Evolutionary conservation across 129 eudicot genomes (phyloP).

Genomic region (Saposhnikovia divaricata): DNA sequence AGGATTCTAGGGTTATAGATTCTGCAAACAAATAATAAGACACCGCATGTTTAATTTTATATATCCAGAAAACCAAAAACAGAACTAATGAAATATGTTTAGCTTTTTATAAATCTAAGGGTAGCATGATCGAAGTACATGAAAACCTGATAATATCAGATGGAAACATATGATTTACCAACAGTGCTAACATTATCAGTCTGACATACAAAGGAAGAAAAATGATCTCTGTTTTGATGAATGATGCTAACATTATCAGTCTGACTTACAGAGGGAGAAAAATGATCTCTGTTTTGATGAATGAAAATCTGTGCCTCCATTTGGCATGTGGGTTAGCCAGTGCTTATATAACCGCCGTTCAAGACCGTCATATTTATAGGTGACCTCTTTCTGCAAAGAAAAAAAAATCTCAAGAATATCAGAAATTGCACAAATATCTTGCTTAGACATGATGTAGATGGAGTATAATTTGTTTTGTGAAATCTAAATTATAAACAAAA

Average conservation of each 20-base stretch:
- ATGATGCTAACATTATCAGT: conserved; percentile 9
- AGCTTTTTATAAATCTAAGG: not conserved
- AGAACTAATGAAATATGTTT: not conserved
- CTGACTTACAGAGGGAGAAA: conserved; percentile 78
- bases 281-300: conserved; percentile 64
- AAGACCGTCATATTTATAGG: conserved; percentile 31
- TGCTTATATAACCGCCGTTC: conserved; percentile 54
- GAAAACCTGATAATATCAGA: not conserved
- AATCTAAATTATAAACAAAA: not conserved
- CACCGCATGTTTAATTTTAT: not conserved
- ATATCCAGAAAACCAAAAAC: not conserved
- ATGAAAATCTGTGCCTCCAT: conserved; percentile 68
- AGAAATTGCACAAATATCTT: not conserved
- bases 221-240: conserved; percentile 64
- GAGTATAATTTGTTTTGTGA: not conserved
- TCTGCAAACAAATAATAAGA: not conserved
- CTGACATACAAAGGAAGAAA: conserved; percentile 78
- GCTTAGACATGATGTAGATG: not conserved
- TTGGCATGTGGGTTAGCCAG: conserved; percentile 49
- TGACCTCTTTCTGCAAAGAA: conserved; percentile 34
- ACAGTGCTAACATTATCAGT: not conserved
- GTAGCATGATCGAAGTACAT: not conserved
- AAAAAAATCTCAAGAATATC: not conserved
- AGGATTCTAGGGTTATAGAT: not conserved
- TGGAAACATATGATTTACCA: not conserved